Evolutionary conservation across 805 yeast species (phyloP), one percentile per base, ranked within the genome.

Genomic region (Barnettozyma pratensis): DNA sequence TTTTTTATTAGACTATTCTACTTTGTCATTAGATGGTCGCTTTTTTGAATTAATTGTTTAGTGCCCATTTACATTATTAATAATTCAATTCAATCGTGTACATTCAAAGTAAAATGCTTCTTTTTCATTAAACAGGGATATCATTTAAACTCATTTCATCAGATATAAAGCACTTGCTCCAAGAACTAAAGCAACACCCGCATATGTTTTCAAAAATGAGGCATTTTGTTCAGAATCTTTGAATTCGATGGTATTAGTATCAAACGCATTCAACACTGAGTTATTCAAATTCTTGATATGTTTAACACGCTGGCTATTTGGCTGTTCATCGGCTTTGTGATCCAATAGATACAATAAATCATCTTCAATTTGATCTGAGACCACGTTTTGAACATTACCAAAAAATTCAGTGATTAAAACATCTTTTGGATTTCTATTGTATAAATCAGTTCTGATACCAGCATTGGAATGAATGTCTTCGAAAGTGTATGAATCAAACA

Each of bases 401-500:
- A 94, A 91, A 64, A 94, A 94, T 63, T 94, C 98, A 0, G 98
- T 91, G 54, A 94, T 77, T 46, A 80, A 69, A 4, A 90, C 96
- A 39, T 85, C 79, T 4, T 75, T 69, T 41, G 82, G 70, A 53
- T 85, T 79, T 58, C 95, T 76, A 40, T 76, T 65, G 66, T 80
- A 88, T 50, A 87, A 68, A 63, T 91, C 97, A 0, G 89, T 80
- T 54, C 96, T 76, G 37, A 94, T 82, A n/a, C 99, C 99, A 1
- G 96, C 92, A 58, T 87, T 83, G 2, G 97, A 89, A 62, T 89
- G 97, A 31, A 94, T 86, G 54, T 85, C 82, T 50, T 81, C 96
- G 57, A 81, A 85, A 7, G 92, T 85, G 64, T 90, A 92, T 25
- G 84, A 85, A 48, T 81, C 91, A 59, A 94, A 87, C 54, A 94